Base-by-base conservation (phyloP, 371 early-diverging fungal species). In the Apophysomyces elegans region DNA sequence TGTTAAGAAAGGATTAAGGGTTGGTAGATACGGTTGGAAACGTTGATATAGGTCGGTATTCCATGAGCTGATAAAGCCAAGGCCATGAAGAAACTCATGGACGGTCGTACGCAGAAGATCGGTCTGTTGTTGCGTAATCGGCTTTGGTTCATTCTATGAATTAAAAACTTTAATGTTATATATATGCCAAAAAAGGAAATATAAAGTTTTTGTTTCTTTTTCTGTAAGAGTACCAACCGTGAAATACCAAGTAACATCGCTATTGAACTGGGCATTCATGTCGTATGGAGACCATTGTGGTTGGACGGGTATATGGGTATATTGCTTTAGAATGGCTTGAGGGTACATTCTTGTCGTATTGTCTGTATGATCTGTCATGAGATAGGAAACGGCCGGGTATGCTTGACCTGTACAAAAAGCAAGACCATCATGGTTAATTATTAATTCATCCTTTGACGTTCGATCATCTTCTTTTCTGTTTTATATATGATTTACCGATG, bases 11-110 rank as follows among this genome's bases (percentile, higher is more conserved):
- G 37, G 45, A 18, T 38, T 35, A 8, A 76, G 61, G 18, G 67
- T 68, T 1, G 63, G 45, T 4, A 60, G 26, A 67, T 73, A 68
- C 7, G 66, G 70, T 13, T 64, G 37, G 21, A 82, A 67, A 7
- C 62, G 56, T 9, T 43, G 5, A 50, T 75, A 78, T 6, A 76
- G 56, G 4, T 64, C 66, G 37, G 73, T 69, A 18, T 63, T 73
- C 90, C 89, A 90, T 11, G 82, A 72, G 7, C 78, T 83, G 13
- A 88, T 67, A 62, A 90, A 87, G 1, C 90, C 90, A n/a, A 90
- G 79, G 0, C 90, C 90, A 63, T 90, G 90, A 3, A 86, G 65
- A 8, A 86, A 44, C 65, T 90, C 90, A 59, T 90, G 90, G 14
- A 89, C 21, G 0, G 80, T 81, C 11, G 80, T 82, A 56, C 83